Base-by-base conservation (phyloP, 2,329 filamentous ascomycete species). In the Hypoxylon sp. region DNA sequence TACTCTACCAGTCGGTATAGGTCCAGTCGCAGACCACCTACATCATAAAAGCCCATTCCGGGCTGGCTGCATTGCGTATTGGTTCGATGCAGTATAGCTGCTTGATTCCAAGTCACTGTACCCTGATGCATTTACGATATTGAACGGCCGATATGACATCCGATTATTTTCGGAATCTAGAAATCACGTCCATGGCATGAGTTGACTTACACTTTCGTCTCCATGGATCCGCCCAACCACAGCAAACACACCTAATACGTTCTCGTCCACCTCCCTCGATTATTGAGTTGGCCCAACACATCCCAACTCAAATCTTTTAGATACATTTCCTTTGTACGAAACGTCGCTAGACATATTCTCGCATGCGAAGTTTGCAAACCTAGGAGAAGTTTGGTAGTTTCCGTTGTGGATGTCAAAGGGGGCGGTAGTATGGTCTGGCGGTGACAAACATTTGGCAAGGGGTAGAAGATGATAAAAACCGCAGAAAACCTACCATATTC, bases 1-100 rank as follows among this genome's bases (percentile, higher is more conserved):
- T 99, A 48, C 87, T 99, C 68, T 99, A 99, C 77, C 91, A 94
- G 78, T 89, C 87, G 50, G 83, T 81, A 74, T 84, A 73, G 58
- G 24, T 46, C 51, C 41, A 43, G 20, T 20, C 26, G 13, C n/a
- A 28, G 49, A 44, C 32, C 52, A 49, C 41, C 32, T 47, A 22
- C 24, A 32, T 32, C 17, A 46, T 54, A 24, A 49, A 34, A 47
- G 43, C 37, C 39, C 13, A 3, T 15, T 51, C 50, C 24, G 34
- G 44, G 57, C 19, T 20, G 44, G 37, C 28, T 11, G 15, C 20
- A 32, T 20, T 46, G 10, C 47, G 24, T 30, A n/a, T 44, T 64
- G 47, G 13, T 28, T 44, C n/a, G 24, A 28, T 17, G 32, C 48
- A 34, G 20, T 37, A 39, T 46, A 30, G 26, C 50, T 32, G 53